phyloP scores from a whole-genome alignment of 768 basidiomycete species.

The Russula olivacea region DNA sequence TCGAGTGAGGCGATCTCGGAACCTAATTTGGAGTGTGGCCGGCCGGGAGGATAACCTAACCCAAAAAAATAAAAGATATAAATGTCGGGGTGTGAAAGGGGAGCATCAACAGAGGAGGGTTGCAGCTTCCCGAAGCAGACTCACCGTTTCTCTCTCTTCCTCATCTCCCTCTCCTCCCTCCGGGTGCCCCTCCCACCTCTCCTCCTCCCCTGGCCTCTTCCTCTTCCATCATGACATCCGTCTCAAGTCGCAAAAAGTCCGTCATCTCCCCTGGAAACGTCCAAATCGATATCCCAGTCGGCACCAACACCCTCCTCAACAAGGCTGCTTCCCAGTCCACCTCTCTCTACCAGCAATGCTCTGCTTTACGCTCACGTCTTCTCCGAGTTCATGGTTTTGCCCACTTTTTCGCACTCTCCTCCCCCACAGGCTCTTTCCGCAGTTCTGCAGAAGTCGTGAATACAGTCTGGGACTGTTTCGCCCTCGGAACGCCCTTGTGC shows the following conservation, averaged over 20 bases:
- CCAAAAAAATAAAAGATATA: background rate
- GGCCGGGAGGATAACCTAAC: background rate
- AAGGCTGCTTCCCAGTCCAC: slow-evolving; percentile 82
- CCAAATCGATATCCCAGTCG: slow-evolving; percentile 67
- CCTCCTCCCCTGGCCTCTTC: slow-evolving; percentile 17
- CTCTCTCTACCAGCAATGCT: slow-evolving; percentile 91
- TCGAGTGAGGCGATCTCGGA: background rate
- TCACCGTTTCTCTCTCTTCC: slow-evolving; percentile 21
- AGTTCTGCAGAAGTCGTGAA: slow-evolving; percentile 89
- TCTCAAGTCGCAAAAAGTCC: slow-evolving; percentile 62
- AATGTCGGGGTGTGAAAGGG: slow-evolving; percentile 22
- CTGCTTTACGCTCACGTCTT: slow-evolving; percentile 67
- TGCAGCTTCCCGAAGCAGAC: slow-evolving; percentile 13
- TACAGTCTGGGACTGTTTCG: slow-evolving; percentile 91
- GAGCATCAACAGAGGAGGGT: slow-evolving; percentile 15
- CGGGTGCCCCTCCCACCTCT: slow-evolving; percentile 5
- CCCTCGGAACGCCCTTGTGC: slow-evolving; percentile 88
- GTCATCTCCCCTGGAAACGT: slow-evolving; percentile 59
- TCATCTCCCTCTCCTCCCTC: slow-evolving; percentile 13
- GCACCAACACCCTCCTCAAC: slow-evolving; percentile 84
- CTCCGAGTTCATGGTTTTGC: slow-evolving; percentile 71
- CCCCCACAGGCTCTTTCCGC: slow-evolving; percentile 50
- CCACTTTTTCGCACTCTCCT: slow-evolving; percentile 59
- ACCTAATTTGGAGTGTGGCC: background rate
- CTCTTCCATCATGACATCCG: slow-evolving; percentile 38